These are phyloP conservation scores for Nakazawaea populi DNA, from an alignment of 805 yeast genomes.

Conservation along the genomic window DNA sequence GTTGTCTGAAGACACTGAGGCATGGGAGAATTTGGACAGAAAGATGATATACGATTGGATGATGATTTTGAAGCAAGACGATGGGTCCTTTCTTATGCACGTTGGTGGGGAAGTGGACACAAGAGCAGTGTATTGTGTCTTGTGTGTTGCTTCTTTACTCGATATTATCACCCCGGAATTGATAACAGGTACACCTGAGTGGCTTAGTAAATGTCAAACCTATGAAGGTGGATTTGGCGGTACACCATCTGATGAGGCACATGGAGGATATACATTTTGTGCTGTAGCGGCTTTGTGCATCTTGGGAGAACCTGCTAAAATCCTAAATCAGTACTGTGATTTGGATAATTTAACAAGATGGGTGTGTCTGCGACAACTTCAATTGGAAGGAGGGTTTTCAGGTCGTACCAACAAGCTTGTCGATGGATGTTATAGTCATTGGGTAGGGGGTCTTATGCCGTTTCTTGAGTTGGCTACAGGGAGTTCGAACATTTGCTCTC, in stretches of 20 bases:
- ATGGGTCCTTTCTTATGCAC: constrained; percentile 80
- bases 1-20: constrained; percentile 33
- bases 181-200: constrained; percentile 43
- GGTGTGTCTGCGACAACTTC: constrained; percentile 64
- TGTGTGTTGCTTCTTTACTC: constrained; percentile 65
- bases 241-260: constrained; percentile 80
- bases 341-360: constrained; percentile 52
- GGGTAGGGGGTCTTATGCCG: constrained; percentile 83
- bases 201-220: constrained; percentile 72
- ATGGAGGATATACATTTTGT: constrained; percentile 95
- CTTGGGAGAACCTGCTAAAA: constrained; percentile 31
- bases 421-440: constrained; percentile 93
- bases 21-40: constrained; percentile 41
- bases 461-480: constrained; percentile 49
- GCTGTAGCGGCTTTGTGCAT: constrained; percentile 62
- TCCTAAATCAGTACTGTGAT: constrained; percentile 32
- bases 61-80: constrained; percentile 47
- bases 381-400: constrained; percentile 77
- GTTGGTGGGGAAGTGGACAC: constrained; percentile 78
- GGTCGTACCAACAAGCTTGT: constrained; percentile 93
- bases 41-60: constrained; percentile 57
- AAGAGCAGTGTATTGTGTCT: constrained; percentile 81
- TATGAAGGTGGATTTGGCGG: constrained; percentile 97
- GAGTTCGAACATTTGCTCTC: constrained; percentile 26
- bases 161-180: constrained; percentile 60